These are phyloP conservation scores for Tulasnella sp. DNA, from an alignment of 768 basidiomycete genomes.

Conservation along the genomic window DNA sequence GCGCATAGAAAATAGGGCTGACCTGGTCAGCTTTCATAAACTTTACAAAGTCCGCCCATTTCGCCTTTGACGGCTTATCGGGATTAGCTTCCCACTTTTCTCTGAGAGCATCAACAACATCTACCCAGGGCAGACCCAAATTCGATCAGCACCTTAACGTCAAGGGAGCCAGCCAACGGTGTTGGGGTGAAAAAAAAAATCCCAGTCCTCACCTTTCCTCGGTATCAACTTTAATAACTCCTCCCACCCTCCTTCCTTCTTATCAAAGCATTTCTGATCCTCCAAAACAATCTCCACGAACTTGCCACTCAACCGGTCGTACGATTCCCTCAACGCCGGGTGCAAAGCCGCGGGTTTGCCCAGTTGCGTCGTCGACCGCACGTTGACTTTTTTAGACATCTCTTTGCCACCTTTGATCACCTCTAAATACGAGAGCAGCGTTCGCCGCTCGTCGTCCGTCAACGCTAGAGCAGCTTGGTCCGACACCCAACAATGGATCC, in stretches of 20 bases:
- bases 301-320: slow-evolving; percentile 42
- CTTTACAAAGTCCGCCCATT: slow-evolving; percentile 60
- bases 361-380: slow-evolving; percentile 39
- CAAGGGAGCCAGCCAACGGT: no score
- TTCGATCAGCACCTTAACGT: background rate
- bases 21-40: slow-evolving; percentile 30
- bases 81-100: slow-evolving; percentile 52
- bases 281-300: slow-evolving; percentile 64
- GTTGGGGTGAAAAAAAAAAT: no score
- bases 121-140: slow-evolving; percentile 21
- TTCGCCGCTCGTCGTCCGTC: slow-evolving; percentile 83
- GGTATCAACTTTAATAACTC: slow-evolving; percentile 67
- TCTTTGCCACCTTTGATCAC: slow-evolving; percentile 77
- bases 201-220: slow-evolving; percentile 45
- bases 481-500: slow-evolving; percentile 97
- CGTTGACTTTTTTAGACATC: slow-evolving; percentile 72
- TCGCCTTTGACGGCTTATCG: slow-evolving; percentile 50
- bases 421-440: slow-evolving; percentile 80
- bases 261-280: slow-evolving; percentile 78
- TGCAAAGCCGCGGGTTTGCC: slow-evolving; percentile 44
- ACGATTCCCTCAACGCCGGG: slow-evolving; percentile 55
- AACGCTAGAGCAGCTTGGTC: slow-evolving; percentile 81
- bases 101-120: slow-evolving; percentile 42
- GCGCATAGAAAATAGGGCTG: slow-evolving; percentile 21
- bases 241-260: slow-evolving; percentile 58